phyloP scores from a whole-genome alignment of 768 basidiomycete species.

The Myochromella boudieri region DNA sequence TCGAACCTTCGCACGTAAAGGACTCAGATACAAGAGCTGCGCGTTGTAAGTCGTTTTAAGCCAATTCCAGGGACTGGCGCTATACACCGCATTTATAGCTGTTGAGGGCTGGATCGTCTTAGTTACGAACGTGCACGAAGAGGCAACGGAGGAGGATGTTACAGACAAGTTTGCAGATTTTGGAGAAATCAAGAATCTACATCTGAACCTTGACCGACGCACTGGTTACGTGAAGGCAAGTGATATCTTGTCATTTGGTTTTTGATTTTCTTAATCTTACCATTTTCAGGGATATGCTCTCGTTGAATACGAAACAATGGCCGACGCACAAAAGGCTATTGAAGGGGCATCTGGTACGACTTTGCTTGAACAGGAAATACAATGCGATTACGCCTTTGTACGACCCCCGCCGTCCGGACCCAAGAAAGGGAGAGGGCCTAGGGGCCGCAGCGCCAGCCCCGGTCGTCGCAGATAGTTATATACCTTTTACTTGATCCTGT shows the following conservation, averaged over 20 bases:
- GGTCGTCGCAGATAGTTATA: slow-evolving; percentile 46
- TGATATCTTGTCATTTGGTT: slow-evolving; percentile 6
- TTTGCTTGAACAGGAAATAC: slow-evolving; percentile 81
- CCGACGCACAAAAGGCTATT: slow-evolving; percentile 92
- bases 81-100: slow-evolving; percentile 48
- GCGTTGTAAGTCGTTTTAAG: slow-evolving; percentile 59
- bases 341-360: slow-evolving; percentile 83
- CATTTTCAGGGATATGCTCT: slow-evolving; percentile 83
- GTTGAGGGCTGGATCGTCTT: slow-evolving; percentile 99
- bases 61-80: too few species aligned
- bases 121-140: slow-evolving; percentile 95
- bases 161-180: slow-evolving; percentile 95
- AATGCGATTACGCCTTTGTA: slow-evolving; percentile 93
- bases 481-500: slow-evolving; percentile 2
- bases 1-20: slow-evolving; percentile 65
- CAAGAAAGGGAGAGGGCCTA: slow-evolving; percentile 67
- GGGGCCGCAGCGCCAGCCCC: slow-evolving; percentile 84
- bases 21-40: slow-evolving; percentile 79
- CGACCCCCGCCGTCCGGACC: slow-evolving; percentile 84
- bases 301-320: slow-evolving; percentile 95
- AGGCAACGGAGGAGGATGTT: slow-evolving; percentile 96
- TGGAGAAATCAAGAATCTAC: slow-evolving; percentile 97
- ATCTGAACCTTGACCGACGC: slow-evolving; percentile 93
- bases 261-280: not conserved
- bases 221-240: slow-evolving; percentile 98